These are phyloP conservation scores for Pseudogymnoascus sp. DNA, from an alignment of 2,329 filamentous ascomycete genomes.

Conservation along the genomic window DNA sequence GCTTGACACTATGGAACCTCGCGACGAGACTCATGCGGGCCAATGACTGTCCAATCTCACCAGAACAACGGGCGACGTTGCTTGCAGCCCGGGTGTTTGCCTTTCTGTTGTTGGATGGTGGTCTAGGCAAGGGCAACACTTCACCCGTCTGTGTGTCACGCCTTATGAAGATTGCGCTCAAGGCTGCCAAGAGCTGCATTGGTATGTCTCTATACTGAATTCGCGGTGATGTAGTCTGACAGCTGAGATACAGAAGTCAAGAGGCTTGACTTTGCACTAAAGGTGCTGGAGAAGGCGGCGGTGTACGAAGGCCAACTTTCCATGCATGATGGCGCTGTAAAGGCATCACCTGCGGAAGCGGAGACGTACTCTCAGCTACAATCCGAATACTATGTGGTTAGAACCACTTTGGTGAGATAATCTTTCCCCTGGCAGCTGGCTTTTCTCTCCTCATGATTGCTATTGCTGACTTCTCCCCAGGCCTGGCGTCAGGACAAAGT, in stretches of 20 bases:
- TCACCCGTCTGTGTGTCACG: slow-evolving; percentile 40
- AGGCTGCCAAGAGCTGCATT: slow-evolving; percentile 55
- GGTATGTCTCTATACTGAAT: slow-evolving; percentile 33
- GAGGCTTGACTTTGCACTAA: slow-evolving; percentile 50
- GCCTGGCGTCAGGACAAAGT: slow-evolving; percentile 65
- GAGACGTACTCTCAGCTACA: slow-evolving; percentile 26
- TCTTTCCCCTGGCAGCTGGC: not conserved
- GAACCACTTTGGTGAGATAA: slow-evolving; percentile 46
- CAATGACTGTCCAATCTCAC: slow-evolving; percentile 16
- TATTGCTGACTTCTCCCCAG: slow-evolving; percentile 35
- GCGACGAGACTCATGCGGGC: slow-evolving; percentile 45
- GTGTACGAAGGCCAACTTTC: slow-evolving; percentile 35
- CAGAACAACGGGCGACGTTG: slow-evolving; percentile 18
- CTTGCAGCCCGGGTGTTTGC: slow-evolving; percentile 45
- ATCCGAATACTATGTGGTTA: slow-evolving; percentile 28
- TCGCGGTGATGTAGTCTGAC: not conserved
- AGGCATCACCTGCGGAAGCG: slow-evolving; percentile 15
- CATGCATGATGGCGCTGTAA: slow-evolving; percentile 26
- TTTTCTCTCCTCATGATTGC: not conserved
- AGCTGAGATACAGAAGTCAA: slow-evolving; percentile 19
- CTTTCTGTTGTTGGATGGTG: slow-evolving; percentile 57
- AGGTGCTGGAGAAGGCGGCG: slow-evolving; percentile 56
- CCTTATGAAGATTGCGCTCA: slow-evolving; percentile 59
- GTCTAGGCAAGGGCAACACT: slow-evolving; percentile 21
- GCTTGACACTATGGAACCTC: slow-evolving; percentile 58